These are phyloP conservation scores for Tolypocladium nubicola DNA, from an alignment of 2,329 filamentous ascomycete genomes.

Conservation along the genomic window DNA sequence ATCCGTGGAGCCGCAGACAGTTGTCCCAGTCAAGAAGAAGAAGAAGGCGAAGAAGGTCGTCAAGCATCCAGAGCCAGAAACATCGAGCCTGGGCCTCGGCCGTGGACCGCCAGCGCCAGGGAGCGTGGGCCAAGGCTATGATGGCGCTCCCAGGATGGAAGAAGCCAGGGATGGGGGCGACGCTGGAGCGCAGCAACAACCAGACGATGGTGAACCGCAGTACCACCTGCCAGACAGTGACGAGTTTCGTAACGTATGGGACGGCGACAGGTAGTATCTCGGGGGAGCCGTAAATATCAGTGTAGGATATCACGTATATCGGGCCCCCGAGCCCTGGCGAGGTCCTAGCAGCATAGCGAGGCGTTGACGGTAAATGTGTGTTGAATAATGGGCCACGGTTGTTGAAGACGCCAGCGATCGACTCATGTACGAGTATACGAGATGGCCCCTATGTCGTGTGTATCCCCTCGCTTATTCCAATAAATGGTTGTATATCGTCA, in stretches of 20 bases:
- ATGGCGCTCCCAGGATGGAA: conserved; percentile 4
- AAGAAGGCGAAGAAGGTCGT: conserved; percentile 25
- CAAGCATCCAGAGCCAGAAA: conserved; percentile 22
- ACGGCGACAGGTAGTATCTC: background rate
- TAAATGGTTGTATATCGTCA: background rate
- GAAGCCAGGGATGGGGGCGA: conserved; percentile 7
- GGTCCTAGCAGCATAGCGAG: conserved; percentile 12
- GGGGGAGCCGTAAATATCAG: background rate
- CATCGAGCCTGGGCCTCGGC: conserved; percentile 13
- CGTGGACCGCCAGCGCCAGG: conserved; percentile 9
- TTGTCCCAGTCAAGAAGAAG: conserved; percentile 26
- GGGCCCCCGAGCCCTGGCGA: background rate
- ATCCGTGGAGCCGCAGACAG: conserved; percentile 12
- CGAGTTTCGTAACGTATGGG: conserved; percentile 37
- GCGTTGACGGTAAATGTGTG: conserved; percentile 9
- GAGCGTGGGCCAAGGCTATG: conserved; percentile 1
- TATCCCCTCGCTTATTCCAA: background rate
- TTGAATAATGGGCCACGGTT: background rate
- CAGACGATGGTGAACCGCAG: conserved; percentile 6
- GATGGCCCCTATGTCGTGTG: background rate
- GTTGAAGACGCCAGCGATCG: background rate
- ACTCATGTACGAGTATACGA: background rate
- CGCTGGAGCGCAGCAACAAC: conserved; percentile 4
- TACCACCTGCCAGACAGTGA: conserved; percentile 26
- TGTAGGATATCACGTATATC: background rate